These are phyloP conservation scores for Coemansia sp. DNA, from an alignment of 371 early-diverging fungal species.

Conservation along the genomic window DNA sequence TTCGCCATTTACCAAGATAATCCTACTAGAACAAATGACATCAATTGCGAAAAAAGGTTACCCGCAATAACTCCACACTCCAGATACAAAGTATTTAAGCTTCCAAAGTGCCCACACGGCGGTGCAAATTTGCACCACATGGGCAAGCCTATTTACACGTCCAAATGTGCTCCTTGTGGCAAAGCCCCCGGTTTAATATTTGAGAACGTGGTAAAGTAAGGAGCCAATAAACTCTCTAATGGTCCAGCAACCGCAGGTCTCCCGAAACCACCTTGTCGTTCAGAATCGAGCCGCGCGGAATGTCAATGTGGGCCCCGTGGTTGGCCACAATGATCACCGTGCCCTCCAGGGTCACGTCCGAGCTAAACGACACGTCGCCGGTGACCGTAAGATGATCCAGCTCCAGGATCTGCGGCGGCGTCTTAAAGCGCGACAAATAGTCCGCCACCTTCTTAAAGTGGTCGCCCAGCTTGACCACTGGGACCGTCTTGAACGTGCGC, in stretches of 20 bases:
- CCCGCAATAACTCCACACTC: background rate
- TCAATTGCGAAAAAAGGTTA: background rate
- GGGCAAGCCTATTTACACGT: too few relatives aligned
- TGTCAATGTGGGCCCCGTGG: conserved; percentile 93
- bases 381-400: conserved; percentile 98
- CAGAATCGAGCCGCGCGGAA: conserved; percentile 97
- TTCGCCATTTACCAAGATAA: background rate
- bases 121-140: too few relatives aligned
- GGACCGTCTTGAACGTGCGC: conserved; percentile 90
- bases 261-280: conserved; percentile 99
- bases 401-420: conserved; percentile 95
- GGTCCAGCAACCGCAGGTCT: conserved; percentile 88
- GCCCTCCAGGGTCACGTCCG: conserved; percentile 91
- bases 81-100: too few relatives aligned
- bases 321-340: conserved; percentile 99
- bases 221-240: conserved; percentile 41
- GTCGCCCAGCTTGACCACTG: conserved; percentile 96
- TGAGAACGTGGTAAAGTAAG: too few relatives aligned
- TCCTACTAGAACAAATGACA: background rate
- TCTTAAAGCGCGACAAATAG: conserved; percentile 83
- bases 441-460: conserved; percentile 96
- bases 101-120: too few relatives aligned
- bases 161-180: too few relatives aligned
- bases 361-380: conserved; percentile 97
- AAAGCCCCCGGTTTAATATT: too few relatives aligned